phyloP scores from a whole-genome alignment of 495 filamentous ascomycete genomes.

The Hypoxylon intermedium region DNA sequence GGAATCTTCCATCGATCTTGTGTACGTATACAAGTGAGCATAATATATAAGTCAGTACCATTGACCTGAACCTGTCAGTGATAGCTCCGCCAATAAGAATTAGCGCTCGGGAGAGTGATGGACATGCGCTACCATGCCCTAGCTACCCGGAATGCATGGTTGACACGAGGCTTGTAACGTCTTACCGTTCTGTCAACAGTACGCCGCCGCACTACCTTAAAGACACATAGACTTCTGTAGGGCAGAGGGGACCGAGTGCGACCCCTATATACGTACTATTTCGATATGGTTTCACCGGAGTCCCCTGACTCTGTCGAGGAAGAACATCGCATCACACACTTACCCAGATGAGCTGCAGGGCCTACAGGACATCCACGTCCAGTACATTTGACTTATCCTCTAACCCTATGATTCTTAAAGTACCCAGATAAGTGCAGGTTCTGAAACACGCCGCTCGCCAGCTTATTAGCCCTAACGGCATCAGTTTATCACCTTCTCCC shows the following conservation, averaged over 20 bases:
- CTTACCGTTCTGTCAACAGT: neutral
- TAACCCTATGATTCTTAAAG: too few species aligned
- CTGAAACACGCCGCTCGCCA: constrained; percentile 20
- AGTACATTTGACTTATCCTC: constrained; percentile 7
- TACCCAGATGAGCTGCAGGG: neutral
- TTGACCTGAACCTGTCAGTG: too few species aligned
- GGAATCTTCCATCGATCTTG: too few species aligned
- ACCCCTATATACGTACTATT: too few species aligned
- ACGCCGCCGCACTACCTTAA: neutral
- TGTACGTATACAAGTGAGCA: too few species aligned
- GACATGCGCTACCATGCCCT: neutral
- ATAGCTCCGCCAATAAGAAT: too few species aligned
- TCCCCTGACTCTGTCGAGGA: too few species aligned
- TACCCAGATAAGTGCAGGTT: constrained; percentile 3
- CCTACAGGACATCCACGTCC: neutral
- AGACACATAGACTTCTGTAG: too few species aligned
- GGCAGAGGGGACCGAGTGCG: too few species aligned
- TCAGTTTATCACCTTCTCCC: constrained; percentile 5
- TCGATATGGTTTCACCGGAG: too few species aligned
- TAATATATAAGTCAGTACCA: too few species aligned
- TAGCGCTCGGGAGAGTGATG: neutral
- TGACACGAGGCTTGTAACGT: constrained; percentile 7
- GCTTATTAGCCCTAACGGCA: constrained; percentile 5
- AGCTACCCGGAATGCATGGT: neutral
- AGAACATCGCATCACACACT: too few species aligned